Conservation (phyloP, 2,329 filamentous ascomycete species). For the Xylariaceae sp. region DNA sequence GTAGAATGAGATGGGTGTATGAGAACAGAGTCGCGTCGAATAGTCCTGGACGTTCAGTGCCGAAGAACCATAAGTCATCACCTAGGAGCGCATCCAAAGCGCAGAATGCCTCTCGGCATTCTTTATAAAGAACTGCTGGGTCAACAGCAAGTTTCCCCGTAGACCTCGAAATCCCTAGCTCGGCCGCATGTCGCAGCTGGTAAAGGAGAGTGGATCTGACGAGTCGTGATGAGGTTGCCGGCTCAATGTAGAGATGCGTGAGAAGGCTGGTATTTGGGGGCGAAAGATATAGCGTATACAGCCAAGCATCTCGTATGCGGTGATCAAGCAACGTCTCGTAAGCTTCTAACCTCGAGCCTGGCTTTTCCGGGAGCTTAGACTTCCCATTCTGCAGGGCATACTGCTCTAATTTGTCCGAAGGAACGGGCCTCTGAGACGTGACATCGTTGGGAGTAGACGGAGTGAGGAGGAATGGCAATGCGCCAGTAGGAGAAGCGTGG, state of each 20-base stretch:
- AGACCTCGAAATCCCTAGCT: slow-evolving; percentile 64
- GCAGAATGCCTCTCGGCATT: slow-evolving; percentile 41
- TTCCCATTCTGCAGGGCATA: slow-evolving; percentile 55
- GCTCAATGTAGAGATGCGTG: slow-evolving; percentile 63
- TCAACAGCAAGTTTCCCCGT: slow-evolving; percentile 36
- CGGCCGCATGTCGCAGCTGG: slow-evolving; percentile 68
- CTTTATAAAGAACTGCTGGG: slow-evolving; percentile 37
- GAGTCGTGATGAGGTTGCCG: slow-evolving; percentile 53
- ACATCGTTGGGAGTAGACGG: slow-evolving; percentile 32
- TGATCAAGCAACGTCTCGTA: slow-evolving; percentile 74
- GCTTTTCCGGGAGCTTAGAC: slow-evolving; percentile 41
- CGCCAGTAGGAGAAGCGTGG: slow-evolving; percentile 83
- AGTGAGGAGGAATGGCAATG: slow-evolving; percentile 81
- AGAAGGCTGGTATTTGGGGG: slow-evolving; percentile 64
- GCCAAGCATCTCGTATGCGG: slow-evolving; percentile 79
- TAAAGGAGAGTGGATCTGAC: slow-evolving; percentile 59
- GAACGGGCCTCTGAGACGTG: slow-evolving; percentile 41
- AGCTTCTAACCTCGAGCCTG: slow-evolving; percentile 59
- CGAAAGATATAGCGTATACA: slow-evolving; percentile 77
- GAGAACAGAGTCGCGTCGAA: slow-evolving; percentile 90
- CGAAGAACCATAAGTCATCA: slow-evolving; percentile 46
- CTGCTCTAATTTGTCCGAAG: slow-evolving; percentile 61
- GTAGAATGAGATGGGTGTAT: slow-evolving; percentile 77
- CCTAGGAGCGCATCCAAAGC: slow-evolving; percentile 43
- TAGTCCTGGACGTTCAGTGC: slow-evolving; percentile 52